phyloP scores from a whole-genome alignment of 2,329 filamentous ascomycete genomes.

The Microthyrium microscopicum region DNA sequence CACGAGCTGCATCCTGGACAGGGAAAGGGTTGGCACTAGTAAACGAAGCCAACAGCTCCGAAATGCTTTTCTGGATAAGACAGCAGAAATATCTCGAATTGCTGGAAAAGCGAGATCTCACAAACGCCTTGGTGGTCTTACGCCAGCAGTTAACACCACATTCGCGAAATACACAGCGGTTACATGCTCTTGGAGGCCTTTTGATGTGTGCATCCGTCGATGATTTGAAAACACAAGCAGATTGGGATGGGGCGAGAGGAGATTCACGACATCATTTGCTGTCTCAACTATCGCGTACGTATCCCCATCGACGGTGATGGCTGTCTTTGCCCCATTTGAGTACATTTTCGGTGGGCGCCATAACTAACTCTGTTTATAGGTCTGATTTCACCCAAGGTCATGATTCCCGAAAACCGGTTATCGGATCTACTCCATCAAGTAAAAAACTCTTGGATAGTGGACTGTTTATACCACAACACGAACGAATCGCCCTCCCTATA shows the following conservation, averaged over 20 bases:
- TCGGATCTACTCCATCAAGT: conserved; percentile 67
- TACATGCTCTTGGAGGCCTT: conserved; percentile 54
- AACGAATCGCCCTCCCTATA: conserved; percentile 67
- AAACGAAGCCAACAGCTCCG: conserved; percentile 54
- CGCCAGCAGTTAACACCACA: conserved; percentile 77
- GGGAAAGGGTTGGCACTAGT: conserved; percentile 52
- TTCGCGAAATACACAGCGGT: conserved; percentile 56
- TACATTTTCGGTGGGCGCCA: not conserved
- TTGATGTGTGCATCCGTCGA: conserved; percentile 75
- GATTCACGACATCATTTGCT: conserved; percentile 59
- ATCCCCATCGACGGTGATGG: too few relatives aligned
- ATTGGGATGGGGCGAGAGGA: conserved; percentile 70
- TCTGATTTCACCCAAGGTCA: conserved; percentile 87
- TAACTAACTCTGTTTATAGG: conserved; percentile 29
- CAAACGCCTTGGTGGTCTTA: conserved; percentile 63
- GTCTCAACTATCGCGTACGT: conserved; percentile 65
- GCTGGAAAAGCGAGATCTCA: conserved; percentile 58
- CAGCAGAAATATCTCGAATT: conserved; percentile 93
- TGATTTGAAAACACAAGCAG: conserved; percentile 58
- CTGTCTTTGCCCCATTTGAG: not conserved
- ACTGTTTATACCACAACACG: conserved; percentile 80
- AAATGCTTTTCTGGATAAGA: conserved; percentile 76
- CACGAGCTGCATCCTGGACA: too few relatives aligned
- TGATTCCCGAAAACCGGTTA: conserved; percentile 86
- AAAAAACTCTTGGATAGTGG: conserved; percentile 66